Percentiles rank a stretch among this genome's conserved stretches.
These are phyloP conservation scores for Spizellomyces sp. DNA, from an alignment of 192 early-diverging fungal species.

Conservation along the genomic window DNA sequence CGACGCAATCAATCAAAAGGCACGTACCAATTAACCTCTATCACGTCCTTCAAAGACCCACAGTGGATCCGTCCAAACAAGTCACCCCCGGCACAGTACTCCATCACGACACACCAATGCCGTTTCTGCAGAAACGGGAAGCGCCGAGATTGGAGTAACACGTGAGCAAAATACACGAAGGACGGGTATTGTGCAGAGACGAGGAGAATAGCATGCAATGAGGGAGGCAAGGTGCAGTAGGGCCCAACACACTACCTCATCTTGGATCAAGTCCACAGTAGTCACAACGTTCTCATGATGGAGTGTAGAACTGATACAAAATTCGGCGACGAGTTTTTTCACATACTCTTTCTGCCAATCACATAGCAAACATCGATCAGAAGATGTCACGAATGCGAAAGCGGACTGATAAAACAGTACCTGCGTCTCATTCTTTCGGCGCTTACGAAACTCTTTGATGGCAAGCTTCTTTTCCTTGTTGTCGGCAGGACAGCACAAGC, in stretches of 20 bases:
- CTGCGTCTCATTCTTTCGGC: conserved; percentile 75
- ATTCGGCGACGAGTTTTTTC: conserved; percentile 94
- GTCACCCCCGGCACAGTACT: conserved; percentile 95
- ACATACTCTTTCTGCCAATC: conserved; percentile 82
- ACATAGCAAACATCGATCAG: neutral
- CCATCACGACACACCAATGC: conserved; percentile 78
- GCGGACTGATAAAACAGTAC: conserved; percentile 6
- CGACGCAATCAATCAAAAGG: too few relatives aligned
- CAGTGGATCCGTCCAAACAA: conserved; percentile 78
- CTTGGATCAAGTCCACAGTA: conserved; percentile 95
- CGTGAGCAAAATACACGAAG: too few relatives aligned
- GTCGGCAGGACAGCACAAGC: conserved; percentile 69
- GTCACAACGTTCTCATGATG: conserved; percentile 89
- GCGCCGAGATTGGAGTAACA: neutral
- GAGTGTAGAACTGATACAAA: conserved; percentile 90
- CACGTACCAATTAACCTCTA: conserved; percentile 74
- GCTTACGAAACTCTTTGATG: conserved; percentile 92
- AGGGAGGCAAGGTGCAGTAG: too few relatives aligned
- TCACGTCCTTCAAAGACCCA: conserved; percentile 68
- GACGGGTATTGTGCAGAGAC: too few relatives aligned
- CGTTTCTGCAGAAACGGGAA: conserved; percentile 27
- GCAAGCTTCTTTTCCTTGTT: conserved; percentile 70
- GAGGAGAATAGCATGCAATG: too few relatives aligned
- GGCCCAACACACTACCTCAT: conserved; percentile 49
- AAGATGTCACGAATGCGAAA: neutral